These are phyloP conservation scores for Gremmenia infestans DNA, from an alignment of 2,329 filamentous ascomycete species.

Conservation along the genomic window DNA sequence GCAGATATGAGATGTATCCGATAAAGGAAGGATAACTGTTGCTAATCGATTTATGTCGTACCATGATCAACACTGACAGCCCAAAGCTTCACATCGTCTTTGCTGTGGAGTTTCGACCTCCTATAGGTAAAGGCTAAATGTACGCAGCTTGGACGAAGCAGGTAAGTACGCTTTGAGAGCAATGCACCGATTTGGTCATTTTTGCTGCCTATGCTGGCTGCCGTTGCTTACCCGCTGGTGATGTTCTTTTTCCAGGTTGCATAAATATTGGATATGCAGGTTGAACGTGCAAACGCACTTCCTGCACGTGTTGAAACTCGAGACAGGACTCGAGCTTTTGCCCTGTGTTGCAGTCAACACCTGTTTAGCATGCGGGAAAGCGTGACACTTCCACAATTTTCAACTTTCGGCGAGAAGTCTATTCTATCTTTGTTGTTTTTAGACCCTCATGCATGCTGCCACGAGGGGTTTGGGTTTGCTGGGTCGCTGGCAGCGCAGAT, in stretches of 20 bases:
- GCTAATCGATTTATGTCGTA: no score
- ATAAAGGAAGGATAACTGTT: no score
- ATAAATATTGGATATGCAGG: conserved; percentile 10
- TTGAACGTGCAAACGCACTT: conserved; percentile 1
- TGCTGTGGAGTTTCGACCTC: no score
- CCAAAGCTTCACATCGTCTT: no score
- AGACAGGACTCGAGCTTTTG: conserved; percentile 8
- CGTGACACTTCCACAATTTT: not conserved
- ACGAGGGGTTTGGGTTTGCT: not conserved
- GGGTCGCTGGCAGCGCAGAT: not conserved
- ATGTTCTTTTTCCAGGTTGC: conserved; percentile 5
- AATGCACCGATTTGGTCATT: no score
- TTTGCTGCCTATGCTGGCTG: not conserved
- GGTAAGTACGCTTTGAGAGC: no score
- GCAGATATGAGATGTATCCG: no score
- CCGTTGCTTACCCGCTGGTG: not conserved
- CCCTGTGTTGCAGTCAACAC: not conserved
- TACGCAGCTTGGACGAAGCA: no score
- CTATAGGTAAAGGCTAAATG: no score
- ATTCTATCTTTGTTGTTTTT: not conserved
- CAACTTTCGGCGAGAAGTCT: not conserved
- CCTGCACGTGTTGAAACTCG: conserved; percentile 13
- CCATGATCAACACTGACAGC: no score
- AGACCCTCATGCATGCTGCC: not conserved
- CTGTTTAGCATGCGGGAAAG: not conserved